These are phyloP conservation scores for Besnoitia besnoiti DNA, from an alignment of 169 alveolate species.

Conservation along the genomic window DNA sequence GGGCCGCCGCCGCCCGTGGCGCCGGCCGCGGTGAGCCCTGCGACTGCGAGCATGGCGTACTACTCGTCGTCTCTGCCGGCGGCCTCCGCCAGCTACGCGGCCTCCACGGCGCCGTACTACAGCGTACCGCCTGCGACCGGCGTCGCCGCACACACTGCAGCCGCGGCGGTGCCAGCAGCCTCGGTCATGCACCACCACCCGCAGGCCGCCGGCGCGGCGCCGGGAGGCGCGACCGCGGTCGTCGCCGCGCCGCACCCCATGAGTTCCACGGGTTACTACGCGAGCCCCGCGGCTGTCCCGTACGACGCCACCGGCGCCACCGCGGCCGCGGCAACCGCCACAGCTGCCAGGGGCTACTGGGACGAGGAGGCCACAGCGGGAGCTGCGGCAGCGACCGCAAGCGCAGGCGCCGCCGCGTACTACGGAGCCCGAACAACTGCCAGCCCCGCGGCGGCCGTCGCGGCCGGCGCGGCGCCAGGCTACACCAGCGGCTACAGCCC, in stretches of 20 bases:
- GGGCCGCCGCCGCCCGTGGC: slow-evolving; percentile 39
- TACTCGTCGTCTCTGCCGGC: not conserved
- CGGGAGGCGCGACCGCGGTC: not conserved
- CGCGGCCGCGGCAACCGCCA: not conserved
- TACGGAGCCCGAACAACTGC: not conserved
- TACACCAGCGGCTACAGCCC: slow-evolving; percentile 16
- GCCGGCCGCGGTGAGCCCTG: not conserved
- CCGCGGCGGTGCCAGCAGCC: slow-evolving; percentile 1
- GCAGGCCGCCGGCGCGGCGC: slow-evolving; percentile 23
- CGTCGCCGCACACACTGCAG: not conserved
- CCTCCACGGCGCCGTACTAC: slow-evolving; percentile 29
- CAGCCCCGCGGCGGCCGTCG: not conserved
- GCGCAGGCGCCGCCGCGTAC: not conserved
- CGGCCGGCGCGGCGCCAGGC: not conserved
- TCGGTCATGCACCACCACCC: not conserved
- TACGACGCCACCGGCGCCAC: not conserved
- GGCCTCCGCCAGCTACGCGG: slow-evolving; percentile 2
- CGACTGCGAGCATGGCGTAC: not conserved
- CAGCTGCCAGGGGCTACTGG: slow-evolving; percentile 19
- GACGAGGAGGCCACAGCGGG: not conserved
- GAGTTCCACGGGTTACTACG: not conserved
- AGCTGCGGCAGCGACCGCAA: not conserved
- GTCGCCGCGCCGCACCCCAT: not conserved
- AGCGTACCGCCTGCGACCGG: not conserved
- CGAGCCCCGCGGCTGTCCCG: not conserved